Base-by-base conservation (phyloP, 768 basidiomycete species). In the Collybia sp. region DNA sequence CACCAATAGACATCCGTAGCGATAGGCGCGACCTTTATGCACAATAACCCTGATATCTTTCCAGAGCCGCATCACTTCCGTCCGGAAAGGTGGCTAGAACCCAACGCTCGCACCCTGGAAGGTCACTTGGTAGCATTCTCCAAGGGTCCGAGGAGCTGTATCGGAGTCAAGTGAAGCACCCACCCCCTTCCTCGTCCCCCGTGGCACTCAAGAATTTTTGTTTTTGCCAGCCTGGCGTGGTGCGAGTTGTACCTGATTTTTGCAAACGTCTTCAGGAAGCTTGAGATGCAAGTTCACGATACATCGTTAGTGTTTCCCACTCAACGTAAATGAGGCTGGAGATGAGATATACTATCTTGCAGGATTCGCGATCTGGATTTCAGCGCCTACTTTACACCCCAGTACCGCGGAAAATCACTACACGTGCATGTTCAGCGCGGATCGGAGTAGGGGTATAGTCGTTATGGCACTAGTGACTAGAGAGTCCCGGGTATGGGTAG, bases 1-100 rank as follows among this genome's bases (percentile, higher is more conserved):
- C 15, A 34, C 33, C 33, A 15, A 15, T 34, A 76, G 73, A 68
- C 72, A 6, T 53, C 67, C 1, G 69, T 74, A 2, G 62, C 68
- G 13, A 70, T 69, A 62, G 66, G 70, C 2, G 57, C 64, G 9
- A 64, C 57, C 0, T 61, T 71, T 31, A 49, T 75, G 25, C 73
- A 75, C 44, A 54, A 53, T 25, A 67, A 71, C 45, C 54, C 66
- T 1, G 57, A 61, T 12, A 60, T 76, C 11, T 76, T 75, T 49
- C 63, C 66, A 5, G 58, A 72, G 11, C 72, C 75, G 0, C 47
- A 58, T 15, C 42, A 30, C 6, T 76, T 77, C 50, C 43, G 54
- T n/a, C 72, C 74, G 0, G 69, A 73, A 39, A 57, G 75, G 19
- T 76, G 74, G 75, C 37, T 50, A 15, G n/a, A n/a, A n/a, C n/a